Conservation (phyloP, 371 early-diverging fungal genomes). For the Conidiobolus incongruus region DNA sequence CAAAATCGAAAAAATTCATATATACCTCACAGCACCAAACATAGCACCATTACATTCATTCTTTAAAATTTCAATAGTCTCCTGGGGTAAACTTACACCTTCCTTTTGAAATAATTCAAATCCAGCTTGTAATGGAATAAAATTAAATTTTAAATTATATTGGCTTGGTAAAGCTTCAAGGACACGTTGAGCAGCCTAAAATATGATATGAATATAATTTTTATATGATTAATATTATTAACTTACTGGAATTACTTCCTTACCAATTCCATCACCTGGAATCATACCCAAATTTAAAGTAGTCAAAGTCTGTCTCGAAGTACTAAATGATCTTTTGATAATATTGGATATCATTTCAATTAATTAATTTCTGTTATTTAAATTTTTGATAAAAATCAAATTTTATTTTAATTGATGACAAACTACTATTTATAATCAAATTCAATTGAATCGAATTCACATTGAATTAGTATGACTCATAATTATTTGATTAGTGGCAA, state of each 20-base stretch:
- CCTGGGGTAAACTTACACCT: slow-evolving; percentile 69
- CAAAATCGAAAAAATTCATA: not conserved
- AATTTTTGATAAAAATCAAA: no score
- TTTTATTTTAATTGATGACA: no score
- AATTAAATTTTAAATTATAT: slow-evolving; percentile 28
- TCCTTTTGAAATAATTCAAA: slow-evolving; percentile 84
- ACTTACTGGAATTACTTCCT: slow-evolving; percentile 70
- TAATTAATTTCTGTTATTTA: no score
- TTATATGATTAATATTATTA: no score
- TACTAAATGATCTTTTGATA: no score
- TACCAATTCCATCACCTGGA: slow-evolving; percentile 88
- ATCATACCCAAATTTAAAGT: slow-evolving; percentile 63
- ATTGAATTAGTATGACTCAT: no score
- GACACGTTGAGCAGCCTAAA: slow-evolving; percentile 67
- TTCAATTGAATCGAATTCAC: no score
- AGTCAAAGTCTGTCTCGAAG: not conserved
- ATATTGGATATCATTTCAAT: no score
- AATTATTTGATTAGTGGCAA: no score
- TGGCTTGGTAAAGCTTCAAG: slow-evolving; percentile 40
- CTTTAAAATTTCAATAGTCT: slow-evolving; percentile 53
- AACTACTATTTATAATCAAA: no score
- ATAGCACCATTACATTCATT: slow-evolving; percentile 77
- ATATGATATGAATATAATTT: no score
- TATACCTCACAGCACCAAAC: slow-evolving; percentile 86
- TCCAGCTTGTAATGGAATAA: slow-evolving; percentile 73